Base-by-base conservation (phyloP, 2,329 filamentous ascomycete species). In the Helminthosporium solani region DNA sequence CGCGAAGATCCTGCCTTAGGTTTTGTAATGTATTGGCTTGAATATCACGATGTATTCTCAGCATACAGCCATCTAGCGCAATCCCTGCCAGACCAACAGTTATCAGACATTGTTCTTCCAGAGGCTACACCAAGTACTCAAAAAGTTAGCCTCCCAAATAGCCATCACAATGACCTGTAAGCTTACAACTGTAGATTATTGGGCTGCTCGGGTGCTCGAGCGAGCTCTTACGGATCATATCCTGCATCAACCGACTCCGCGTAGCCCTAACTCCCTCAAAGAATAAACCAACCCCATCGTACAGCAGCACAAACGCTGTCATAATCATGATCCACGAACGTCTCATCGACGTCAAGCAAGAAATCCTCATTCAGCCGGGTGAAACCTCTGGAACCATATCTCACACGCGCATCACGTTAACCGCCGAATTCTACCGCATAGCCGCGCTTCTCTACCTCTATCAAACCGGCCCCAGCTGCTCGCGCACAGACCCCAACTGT, bases 341-440 rank as follows among this genome's bases (percentile, higher is more conserved):
- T 19, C 53, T 61, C 9, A 47, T 47, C 16, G 49, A 47, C 54
- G 43, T 54, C 45, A 49, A 40, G 33, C 63, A 54, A 56, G 67
- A 54, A 46, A 65, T 47, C 45, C 57, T 31, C 45, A 55, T 46
- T 56, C 51, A 42, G 2, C 19, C 49, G 49, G 52, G 56, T 57
- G 54, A 53, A 57, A 65, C 63, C 14, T 44, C 46, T 2, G 63
- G 66, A 6, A 60, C 56, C 25, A 57, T 55, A n/a, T 49, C 58
- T 20, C 58, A 46, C 18, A 64, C 33, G 49, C 68, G 21, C 60
- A 68, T 73, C 53, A 65, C 61, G 37, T 66, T 69, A 31, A 79
- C 77, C 3, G 76, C 77, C 8, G 75, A 79, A 57, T 68, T 78
- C n/a, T 79, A 79, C 49, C 73, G 76, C 5, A 67, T 79, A 16